A percentile compares a stretch with the other conserved stretches of the same genome.
Evolutionary conservation across 805 yeast genomes (phyloP).

Genomic region (Pichia manshurica): DNA sequence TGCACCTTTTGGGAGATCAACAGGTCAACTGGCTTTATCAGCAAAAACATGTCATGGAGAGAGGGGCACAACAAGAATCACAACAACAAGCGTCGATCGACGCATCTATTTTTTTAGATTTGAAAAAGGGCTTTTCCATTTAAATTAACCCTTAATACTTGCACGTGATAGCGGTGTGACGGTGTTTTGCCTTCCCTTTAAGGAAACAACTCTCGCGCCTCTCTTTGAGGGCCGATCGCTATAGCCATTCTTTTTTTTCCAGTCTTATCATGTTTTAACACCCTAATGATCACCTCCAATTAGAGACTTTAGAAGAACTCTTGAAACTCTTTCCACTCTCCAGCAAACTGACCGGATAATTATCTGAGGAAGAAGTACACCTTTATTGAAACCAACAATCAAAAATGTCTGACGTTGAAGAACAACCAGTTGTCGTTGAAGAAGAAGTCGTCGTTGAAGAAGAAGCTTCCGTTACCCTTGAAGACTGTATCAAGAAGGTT

Average conservation of each 20-base stretch:
- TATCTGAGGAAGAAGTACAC: slow-evolving; percentile 36
- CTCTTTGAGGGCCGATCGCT: too few species aligned
- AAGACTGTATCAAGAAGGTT: slow-evolving; percentile 97
- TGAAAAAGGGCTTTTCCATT: too few species aligned
- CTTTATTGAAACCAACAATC: slow-evolving; percentile 7
- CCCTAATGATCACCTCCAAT: too few species aligned
- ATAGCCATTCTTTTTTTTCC: too few species aligned
- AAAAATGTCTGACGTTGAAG: slow-evolving; percentile 88
- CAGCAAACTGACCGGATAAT: slow-evolving; percentile 32
- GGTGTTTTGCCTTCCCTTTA: background rate
- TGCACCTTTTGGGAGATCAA: too few species aligned
- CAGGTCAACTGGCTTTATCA: too few species aligned
- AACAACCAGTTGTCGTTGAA: slow-evolving; percentile 73
- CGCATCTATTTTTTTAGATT: too few species aligned
- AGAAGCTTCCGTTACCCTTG: slow-evolving; percentile 87
- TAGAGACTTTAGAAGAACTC: too few species aligned
- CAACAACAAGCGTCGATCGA: background rate
- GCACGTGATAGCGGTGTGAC: slow-evolving; percentile 1
- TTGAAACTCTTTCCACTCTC: slow-evolving; percentile 1
- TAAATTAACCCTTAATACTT: background rate
- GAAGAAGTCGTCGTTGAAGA: slow-evolving; percentile 74
- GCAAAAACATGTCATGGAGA: too few species aligned
- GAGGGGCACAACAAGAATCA: too few species aligned
- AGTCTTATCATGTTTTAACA: too few species aligned
- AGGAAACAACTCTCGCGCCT: too few species aligned